Evolutionary conservation across 1,284 basidiomycete genomes (phyloP), one percentile per base, ranked within the genome.

Genomic region (Cryptococcus hybrid): DNA sequence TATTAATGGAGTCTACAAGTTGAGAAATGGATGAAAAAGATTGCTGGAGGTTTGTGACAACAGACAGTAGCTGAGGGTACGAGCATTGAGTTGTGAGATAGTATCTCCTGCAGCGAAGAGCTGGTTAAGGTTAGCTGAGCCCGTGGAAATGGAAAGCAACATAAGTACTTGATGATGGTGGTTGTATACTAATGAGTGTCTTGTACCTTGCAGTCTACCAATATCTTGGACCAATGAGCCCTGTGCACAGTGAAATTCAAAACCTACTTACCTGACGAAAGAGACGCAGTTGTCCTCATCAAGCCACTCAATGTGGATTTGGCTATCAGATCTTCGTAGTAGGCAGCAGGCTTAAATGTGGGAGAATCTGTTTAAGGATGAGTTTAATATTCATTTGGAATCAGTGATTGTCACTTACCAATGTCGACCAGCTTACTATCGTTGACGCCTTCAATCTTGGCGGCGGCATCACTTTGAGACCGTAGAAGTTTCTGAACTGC

Each of bases 141-240:
- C 18, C 11, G 34, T 35, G 46, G 1, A 36, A 15, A 51, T 40
- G 7, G 13, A 11, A 44, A 13, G 18, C 24, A 34, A 50, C 30
- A 47, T 35, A 13, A 65, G n/a, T 47, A 73, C 73, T 57, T 78
- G 74, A 59, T 77, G 74, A 64, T 78, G 77, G 57, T 78, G 77
- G 54, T 78, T 77, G 61, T 78, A 78, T 13, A 78, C 77, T 6
- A 78, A 61, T 37, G 67, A 66, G 57, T 78, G 73, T 37, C 75
- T 58, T 4, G 75, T 74, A 2, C 69, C 69, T 54, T 77, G 68
- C 42, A 78, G 62, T 43, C 70, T 67, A 34, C 70, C 68, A 38
- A 76, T 67, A 51, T 78, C 77, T 76, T 55, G 4, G 35, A 18
- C 18, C 18, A 11, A 36, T 12, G 13, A n/a, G 9, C 45, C 13